phyloP scores from a whole-genome alignment of 208 protist genomes.

The Lotmaria passim region DNA sequence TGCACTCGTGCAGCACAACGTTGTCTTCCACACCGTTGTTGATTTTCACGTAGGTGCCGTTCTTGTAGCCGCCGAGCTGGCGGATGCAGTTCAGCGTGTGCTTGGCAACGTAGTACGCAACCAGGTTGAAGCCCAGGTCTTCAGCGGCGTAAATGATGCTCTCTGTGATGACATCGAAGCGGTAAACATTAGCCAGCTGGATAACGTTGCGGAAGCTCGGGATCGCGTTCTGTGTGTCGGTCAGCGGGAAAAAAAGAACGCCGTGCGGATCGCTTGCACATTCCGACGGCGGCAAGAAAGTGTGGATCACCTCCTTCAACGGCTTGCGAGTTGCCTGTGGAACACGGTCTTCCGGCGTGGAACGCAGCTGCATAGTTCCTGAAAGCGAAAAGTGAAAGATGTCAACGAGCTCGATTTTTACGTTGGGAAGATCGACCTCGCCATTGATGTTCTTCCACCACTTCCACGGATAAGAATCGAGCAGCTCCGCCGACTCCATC shows the following conservation, averaged over 20 bases:
- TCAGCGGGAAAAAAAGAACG: slow-evolving; percentile 73
- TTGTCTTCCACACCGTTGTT: slow-evolving; percentile 91
- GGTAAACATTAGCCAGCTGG: slow-evolving; percentile 72
- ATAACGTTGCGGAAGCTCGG: slow-evolving; percentile 90
- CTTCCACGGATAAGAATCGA: slow-evolving; percentile 94
- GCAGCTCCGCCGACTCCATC: slow-evolving; percentile 86
- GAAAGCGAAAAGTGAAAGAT: slow-evolving; percentile 93
- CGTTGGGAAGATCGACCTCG: slow-evolving; percentile 77
- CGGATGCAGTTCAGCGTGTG: slow-evolving; percentile 92
- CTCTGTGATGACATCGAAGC: slow-evolving; percentile 86
- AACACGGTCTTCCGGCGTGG: slow-evolving; percentile 27
- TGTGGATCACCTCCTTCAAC: slow-evolving; percentile 38
- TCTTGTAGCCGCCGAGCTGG: slow-evolving; percentile 90
- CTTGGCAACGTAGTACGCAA: slow-evolving; percentile 93
- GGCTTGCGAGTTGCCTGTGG: slow-evolving; percentile 28
- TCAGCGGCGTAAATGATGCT: slow-evolving; percentile 72
- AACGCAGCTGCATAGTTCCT: slow-evolving; percentile 75
- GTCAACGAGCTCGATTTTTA: slow-evolving; percentile 91
- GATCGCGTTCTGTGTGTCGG: slow-evolving; percentile 74
- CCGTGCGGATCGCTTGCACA: slow-evolving; percentile 41
- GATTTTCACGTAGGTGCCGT: slow-evolving; percentile 89
- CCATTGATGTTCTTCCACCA: slow-evolving; percentile 93
- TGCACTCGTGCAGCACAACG: slow-evolving; percentile 87
- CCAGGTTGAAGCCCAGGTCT: slow-evolving; percentile 88
- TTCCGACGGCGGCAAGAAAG: slow-evolving; percentile 24